phyloP scores from a whole-genome alignment of 768 basidiomycete genomes.

The Omphalotus guepiniiformis region DNA sequence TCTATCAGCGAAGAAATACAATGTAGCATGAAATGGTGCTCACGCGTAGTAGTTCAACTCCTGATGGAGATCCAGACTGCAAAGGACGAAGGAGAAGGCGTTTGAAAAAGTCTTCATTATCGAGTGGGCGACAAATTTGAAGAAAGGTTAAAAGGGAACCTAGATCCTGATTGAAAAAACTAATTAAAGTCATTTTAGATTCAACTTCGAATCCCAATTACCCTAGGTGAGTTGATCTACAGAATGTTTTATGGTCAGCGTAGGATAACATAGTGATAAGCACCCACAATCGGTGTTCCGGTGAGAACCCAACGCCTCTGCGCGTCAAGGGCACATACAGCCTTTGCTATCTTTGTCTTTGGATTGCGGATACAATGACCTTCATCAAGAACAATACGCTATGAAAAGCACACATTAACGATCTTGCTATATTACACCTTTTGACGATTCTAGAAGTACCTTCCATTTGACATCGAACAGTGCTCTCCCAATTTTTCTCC shows the following conservation, averaged over 20 bases:
- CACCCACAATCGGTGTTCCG: constrained; percentile 85
- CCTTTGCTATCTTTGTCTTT: constrained; percentile 77
- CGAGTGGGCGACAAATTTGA: constrained; percentile 78
- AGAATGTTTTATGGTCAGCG: constrained; percentile 2
- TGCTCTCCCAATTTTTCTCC: constrained; percentile 45
- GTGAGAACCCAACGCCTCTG: constrained; percentile 78
- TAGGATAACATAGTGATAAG: background rate
- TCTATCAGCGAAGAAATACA: background rate
- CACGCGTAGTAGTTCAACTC: constrained; percentile 70
- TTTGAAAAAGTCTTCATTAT: constrained; percentile 80
- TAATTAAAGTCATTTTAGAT: background rate
- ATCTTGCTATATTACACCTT: background rate
- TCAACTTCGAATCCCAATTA: constrained; percentile 19
- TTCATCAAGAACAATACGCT: constrained; percentile 85
- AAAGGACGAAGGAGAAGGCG: constrained; percentile 74
- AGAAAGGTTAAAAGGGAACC: constrained; percentile 85
- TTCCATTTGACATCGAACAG: constrained; percentile 81
- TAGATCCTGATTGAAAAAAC: constrained; percentile 55
- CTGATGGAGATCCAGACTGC: constrained; percentile 60
- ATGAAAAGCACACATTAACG: background rate
- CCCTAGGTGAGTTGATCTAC: constrained; percentile 78
- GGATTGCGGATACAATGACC: constrained; percentile 86
- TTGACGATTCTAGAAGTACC: constrained; percentile 33
- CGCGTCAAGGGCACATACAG: constrained; percentile 57
- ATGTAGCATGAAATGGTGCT: constrained; percentile 14